Evolutionary conservation across 2,329 filamentous ascomycete genomes (phyloP).

Genomic region (Rutstroemia sp.): DNA sequence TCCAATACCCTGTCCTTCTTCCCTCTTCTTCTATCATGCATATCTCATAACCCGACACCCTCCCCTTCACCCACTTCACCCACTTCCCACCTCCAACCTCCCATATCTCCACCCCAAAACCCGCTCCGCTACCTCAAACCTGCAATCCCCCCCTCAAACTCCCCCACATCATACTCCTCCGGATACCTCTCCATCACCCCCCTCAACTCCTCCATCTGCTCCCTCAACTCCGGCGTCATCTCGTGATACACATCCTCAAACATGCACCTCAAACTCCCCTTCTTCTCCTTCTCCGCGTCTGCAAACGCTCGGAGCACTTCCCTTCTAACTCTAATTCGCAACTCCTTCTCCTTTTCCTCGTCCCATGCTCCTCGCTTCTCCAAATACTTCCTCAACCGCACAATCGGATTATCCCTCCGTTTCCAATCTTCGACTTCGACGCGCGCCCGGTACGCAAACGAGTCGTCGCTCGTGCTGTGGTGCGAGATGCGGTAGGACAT

Average conservation of each 20-base stretch:
- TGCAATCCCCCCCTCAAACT: constrained; percentile 61
- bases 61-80: no score
- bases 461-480: constrained; percentile 95
- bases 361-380: constrained; percentile 79
- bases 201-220: constrained; percentile 70
- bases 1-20: neutral
- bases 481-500: constrained; percentile 98
- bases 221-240: constrained; percentile 68
- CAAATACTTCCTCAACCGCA: constrained; percentile 81
- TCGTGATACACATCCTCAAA: constrained; percentile 90
- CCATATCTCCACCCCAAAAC: no score
- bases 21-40: neutral
- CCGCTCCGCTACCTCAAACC: constrained; percentile 10
- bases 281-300: constrained; percentile 75
- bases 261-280: constrained; percentile 61
- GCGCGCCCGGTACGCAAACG: constrained; percentile 87
- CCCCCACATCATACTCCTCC: constrained; percentile 78
- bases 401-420: constrained; percentile 79
- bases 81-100: no score
- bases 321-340: constrained; percentile 58
- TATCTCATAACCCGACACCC: no score
- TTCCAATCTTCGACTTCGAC: constrained; percentile 97
- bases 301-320: constrained; percentile 79
- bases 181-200: constrained; percentile 80
- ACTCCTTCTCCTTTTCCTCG: constrained; percentile 70